Percentiles rank a stretch among this genome's conserved stretches.
phyloP scores from a whole-genome alignment of 257 asterid species.

The Ilex asprella region DNA sequence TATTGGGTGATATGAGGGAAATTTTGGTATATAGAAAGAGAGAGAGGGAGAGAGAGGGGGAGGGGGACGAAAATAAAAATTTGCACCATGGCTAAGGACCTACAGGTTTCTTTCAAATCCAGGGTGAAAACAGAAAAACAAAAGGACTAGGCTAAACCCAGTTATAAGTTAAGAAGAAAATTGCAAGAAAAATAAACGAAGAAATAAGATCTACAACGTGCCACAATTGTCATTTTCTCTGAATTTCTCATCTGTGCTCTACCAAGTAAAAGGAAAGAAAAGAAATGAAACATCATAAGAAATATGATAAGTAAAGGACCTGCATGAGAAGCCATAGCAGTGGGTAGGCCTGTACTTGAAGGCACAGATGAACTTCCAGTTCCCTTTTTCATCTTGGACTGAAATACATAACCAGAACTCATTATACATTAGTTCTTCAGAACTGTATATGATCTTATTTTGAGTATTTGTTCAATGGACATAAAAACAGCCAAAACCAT shows the following conservation, averaged over 20 bases:
- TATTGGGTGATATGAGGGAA: not conserved
- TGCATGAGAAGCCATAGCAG: slow-evolving; percentile 35
- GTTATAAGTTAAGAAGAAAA: not conserved
- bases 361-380: slow-evolving; percentile 43
- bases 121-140: not conserved
- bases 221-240: too few relatives aligned
- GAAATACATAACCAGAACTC: slow-evolving; percentile 20
- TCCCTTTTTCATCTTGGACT: slow-evolving; percentile 75
- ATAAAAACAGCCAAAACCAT: not conserved
- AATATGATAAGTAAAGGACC: slow-evolving; percentile 34
- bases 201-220: too few relatives aligned
- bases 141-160: not conserved
- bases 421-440: not conserved
- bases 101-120: not conserved
- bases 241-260: not conserved
- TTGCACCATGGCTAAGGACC: not conserved
- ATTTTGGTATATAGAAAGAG: not conserved
- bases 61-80: not conserved
- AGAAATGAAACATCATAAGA: not conserved
- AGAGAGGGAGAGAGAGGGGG: not conserved
- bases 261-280: too few relatives aligned
- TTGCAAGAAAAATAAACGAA: too few relatives aligned
- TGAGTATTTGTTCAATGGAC: not conserved
- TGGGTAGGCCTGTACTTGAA: slow-evolving; percentile 31
- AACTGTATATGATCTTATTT: not conserved